phyloP scores from a whole-genome alignment of 768 basidiomycete genomes.

The Auriculariales sp. region DNA sequence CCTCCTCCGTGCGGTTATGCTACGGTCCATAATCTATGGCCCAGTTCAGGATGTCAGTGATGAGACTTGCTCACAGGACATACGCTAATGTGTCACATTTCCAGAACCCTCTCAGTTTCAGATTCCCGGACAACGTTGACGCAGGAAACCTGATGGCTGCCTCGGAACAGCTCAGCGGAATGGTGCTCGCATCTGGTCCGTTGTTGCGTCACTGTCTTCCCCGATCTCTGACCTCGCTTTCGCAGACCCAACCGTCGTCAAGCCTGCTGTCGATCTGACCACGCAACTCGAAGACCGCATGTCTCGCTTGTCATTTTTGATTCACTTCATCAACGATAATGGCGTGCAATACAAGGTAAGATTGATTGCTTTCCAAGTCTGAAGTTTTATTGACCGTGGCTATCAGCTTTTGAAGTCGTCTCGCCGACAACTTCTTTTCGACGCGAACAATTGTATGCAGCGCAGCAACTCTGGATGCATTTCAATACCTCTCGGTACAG shows the following conservation, averaged over 20 bases:
- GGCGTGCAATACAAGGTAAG: conserved; percentile 59
- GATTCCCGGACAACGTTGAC: conserved; percentile 67
- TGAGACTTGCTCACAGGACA: background rate
- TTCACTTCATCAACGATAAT: conserved; percentile 81
- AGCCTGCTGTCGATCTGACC: conserved; percentile 65
- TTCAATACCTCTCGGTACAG: conserved; percentile 34
- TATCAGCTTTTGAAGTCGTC: conserved; percentile 69
- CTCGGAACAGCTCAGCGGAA: conserved; percentile 58
- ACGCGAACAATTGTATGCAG: conserved; percentile 83
- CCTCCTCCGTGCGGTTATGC: conserved; percentile 67
- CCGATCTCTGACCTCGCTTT: background rate
- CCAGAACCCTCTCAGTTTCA: conserved; percentile 67
- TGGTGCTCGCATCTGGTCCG: conserved; percentile 61
- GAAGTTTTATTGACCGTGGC: background rate
- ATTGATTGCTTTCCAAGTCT: background rate
- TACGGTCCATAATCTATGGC: conserved; percentile 70
- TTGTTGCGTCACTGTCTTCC: background rate
- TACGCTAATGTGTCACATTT: background rate
- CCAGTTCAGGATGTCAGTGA: conserved; percentile 41
- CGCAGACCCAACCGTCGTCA: conserved; percentile 51
- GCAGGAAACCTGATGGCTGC: conserved; percentile 67
- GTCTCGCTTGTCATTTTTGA: conserved; percentile 69
- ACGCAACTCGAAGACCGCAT: conserved; percentile 63
- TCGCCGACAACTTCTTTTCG: conserved; percentile 57
- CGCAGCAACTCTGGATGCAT: conserved; percentile 65